Percentiles rank a stretch among this genome's conserved stretches.
These are phyloP conservation scores for Eucommia ulmoides DNA, from an alignment of 257 asterid species.

Conservation along the genomic window DNA sequence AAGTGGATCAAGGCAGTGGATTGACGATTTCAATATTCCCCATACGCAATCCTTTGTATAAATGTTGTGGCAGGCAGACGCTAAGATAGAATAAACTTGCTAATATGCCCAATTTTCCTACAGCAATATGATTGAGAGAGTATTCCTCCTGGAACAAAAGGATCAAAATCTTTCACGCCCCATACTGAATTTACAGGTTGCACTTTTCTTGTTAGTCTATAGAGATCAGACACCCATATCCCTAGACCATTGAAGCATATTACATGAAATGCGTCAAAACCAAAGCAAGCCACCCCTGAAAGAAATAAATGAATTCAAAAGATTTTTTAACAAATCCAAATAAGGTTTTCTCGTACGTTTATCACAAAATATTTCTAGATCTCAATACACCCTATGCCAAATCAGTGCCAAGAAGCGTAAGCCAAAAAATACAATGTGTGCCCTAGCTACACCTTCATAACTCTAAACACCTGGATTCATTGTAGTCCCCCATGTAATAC, in stretches of 20 bases:
- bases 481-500: background rate
- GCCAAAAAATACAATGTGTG: background rate
- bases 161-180: slow-evolving; percentile 9
- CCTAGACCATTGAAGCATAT: background rate
- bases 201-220: background rate
- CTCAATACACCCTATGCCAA: background rate
- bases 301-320: background rate
- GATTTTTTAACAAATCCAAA: background rate
- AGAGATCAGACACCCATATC: background rate
- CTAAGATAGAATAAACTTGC: too few relatives aligned
- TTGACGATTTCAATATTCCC: too few relatives aligned
- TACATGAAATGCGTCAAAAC: background rate
- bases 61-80: too few relatives aligned
- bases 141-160: slow-evolving; percentile 8
- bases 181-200: slow-evolving; percentile 1
- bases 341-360: background rate
- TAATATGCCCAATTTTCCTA: too few relatives aligned
- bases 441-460: background rate
- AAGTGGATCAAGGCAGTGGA: too few relatives aligned
- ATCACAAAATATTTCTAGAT: background rate
- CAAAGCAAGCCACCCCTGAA: background rate
- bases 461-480: background rate
- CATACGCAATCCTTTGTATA: too few relatives aligned
- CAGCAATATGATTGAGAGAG: too few relatives aligned
- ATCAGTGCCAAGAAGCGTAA: background rate